Base-by-base conservation (phyloP, 371 early-diverging fungal genomes). In the Syncephalis fuscata region DNA sequence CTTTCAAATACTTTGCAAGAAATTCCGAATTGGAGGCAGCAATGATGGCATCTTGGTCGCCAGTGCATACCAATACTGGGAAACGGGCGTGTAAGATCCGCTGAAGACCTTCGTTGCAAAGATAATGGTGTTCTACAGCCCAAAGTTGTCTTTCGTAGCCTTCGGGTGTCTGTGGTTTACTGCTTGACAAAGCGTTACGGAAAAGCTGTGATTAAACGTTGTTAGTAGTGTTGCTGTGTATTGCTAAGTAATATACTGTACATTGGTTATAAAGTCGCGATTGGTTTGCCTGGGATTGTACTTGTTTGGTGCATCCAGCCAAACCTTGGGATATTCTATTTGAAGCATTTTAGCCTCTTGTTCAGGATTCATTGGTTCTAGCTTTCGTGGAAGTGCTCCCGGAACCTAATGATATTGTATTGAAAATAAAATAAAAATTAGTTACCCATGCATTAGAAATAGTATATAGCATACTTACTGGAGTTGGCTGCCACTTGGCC, bases 391-490 rank as follows among this genome's bases (percentile, higher is more conserved):
- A 4, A 41, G 21, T 41, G 41, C 41, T 8, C 16, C 16, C 15
- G 21, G 19, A 8, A 16, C 16, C 19, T 21, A 41, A 10, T 37
- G 38, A 37, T 37, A 9, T 37, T 10, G 10, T 21, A 16, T 19
- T 8, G n/a, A 21, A 16, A 5, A 41, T 41, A 16, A 4, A 41
- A 8, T 21, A 16, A 21, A 5, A 16, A 16, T 19, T 7, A 19
- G 41, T 8, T 7, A 41, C 41, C n/a, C 4, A 4, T 5, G n/a
- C 15, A 16, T 15, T 41, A 19, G 10, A 9, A 41, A 21, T 21
- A n/a, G 16, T 61, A 1, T 68, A 66, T 11, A 64, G 64, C 14
- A 65, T 73, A 36, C 70, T 41, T 9, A 65, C 63, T 36, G 70
- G 43, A 3, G 73, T 65, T n/a, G 32, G 32, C 48, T 38, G 38